phyloP scores from a whole-genome alignment of 805 yeast species.

The Tetrapisispora fleetii region DNA sequence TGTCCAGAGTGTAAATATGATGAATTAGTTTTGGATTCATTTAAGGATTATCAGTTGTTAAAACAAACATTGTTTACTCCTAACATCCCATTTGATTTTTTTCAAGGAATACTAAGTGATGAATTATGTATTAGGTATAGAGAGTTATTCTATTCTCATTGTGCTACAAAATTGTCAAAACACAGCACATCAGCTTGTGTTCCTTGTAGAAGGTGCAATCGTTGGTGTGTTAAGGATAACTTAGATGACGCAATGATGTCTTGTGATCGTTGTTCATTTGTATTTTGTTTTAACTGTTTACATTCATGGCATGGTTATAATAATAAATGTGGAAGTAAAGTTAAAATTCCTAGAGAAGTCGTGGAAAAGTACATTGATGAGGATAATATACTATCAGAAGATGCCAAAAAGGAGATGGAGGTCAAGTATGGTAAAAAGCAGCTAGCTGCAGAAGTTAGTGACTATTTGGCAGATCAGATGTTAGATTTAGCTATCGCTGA shows the following conservation, averaged over 20 bases:
- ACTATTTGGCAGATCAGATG: constrained; percentile 37
- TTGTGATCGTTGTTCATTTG: constrained; percentile 41
- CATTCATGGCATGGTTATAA: constrained; percentile 54
- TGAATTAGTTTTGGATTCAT: constrained; percentile 11
- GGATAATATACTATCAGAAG: constrained; percentile 21
- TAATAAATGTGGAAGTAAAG: constrained; percentile 35
- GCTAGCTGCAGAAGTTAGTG: constrained; percentile 35
- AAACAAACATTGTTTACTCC: constrained; percentile 34
- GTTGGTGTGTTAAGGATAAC: constrained; percentile 39
- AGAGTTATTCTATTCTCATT: constrained; percentile 30
- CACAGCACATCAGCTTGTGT: constrained; percentile 41
- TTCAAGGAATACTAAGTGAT: constrained; percentile 26
- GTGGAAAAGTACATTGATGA: constrained; percentile 31
- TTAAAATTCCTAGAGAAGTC: constrained; percentile 23
- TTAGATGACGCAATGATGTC: constrained; percentile 37
- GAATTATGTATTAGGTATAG: constrained; percentile 31
- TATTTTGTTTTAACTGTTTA: constrained; percentile 47
- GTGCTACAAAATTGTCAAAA: constrained; percentile 35
- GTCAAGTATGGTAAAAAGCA: constrained; percentile 37
- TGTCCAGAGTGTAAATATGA: constrained; percentile 43
- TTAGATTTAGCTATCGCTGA: constrained; percentile 36
- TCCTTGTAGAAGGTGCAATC: constrained; percentile 44
- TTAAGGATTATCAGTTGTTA: constrained; percentile 25
- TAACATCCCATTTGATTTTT: constrained; percentile 30
- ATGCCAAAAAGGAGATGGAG: constrained; percentile 29